phyloP scores from a whole-genome alignment of 768 basidiomycete genomes.

The Pilatotrama ljubarskyi region DNA sequence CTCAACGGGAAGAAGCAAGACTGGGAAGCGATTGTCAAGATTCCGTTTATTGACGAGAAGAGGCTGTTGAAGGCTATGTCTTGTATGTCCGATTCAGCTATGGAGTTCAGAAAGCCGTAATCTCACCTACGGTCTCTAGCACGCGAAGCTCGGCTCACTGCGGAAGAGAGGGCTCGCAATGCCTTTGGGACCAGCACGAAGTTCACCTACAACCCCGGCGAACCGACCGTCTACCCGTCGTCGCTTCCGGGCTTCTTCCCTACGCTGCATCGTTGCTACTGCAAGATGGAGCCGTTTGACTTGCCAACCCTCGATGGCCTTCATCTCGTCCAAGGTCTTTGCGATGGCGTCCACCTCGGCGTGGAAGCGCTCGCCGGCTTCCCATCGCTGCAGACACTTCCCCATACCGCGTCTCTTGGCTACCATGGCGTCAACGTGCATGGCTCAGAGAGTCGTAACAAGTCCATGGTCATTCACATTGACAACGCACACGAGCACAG shows the following conservation, averaged over 20 bases:
- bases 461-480: slow-evolving; percentile 90
- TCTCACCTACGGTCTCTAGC: too few species aligned
- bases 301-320: slow-evolving; percentile 87
- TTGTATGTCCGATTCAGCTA: too few species aligned
- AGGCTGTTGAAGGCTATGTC: slow-evolving; percentile 83
- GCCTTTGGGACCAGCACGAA: slow-evolving; percentile 74
- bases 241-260: slow-evolving; percentile 97
- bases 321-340: slow-evolving; percentile 81
- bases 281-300: slow-evolving; percentile 79
- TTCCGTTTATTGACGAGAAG: slow-evolving; percentile 91
- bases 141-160: slow-evolving; percentile 73
- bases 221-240: slow-evolving; percentile 78
- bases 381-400: slow-evolving; percentile 90
- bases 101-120: too few species aligned
- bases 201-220: slow-evolving; percentile 67
- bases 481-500: slow-evolving; percentile 68
- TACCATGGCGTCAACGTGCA: slow-evolving; percentile 94
- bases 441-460: slow-evolving; percentile 85
- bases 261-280: slow-evolving; percentile 75
- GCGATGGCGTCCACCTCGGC: slow-evolving; percentile 87
- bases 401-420: slow-evolving; percentile 72
- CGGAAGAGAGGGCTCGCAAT: slow-evolving; percentile 78
- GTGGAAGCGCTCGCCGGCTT: slow-evolving; percentile 89
- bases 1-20: slow-evolving; percentile 98
- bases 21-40: slow-evolving; percentile 99